Evolutionary conservation across 2,329 filamentous ascomycete species (phyloP).

Genomic region (Colletotrichum lindemuthianum): DNA sequence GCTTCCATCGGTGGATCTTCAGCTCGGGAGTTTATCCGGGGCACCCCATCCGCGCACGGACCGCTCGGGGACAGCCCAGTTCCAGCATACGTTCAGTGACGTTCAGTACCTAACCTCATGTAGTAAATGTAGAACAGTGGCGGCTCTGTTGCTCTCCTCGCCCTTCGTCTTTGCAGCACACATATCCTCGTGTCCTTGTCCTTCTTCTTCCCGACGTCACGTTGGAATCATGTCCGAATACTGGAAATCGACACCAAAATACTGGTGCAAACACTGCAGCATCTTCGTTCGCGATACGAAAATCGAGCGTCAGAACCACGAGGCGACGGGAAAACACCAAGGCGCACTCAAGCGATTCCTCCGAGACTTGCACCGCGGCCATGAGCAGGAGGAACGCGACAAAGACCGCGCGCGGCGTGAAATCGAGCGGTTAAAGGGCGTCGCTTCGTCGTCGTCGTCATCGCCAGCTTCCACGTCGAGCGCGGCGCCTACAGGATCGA

Average conservation of each 20-base stretch:
- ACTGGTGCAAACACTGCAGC: conserved; percentile 98
- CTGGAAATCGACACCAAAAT: conserved; percentile 97
- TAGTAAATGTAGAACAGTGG: too few relatives aligned
- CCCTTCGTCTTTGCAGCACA: too few relatives aligned
- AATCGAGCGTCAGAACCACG: conserved; percentile 89
- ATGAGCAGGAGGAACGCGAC: conserved; percentile 83
- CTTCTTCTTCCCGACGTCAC: too few relatives aligned
- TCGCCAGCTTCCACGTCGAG: conserved; percentile 44
- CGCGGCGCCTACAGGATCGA: conserved; percentile 30
- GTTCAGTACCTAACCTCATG: too few relatives aligned
- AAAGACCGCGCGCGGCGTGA: conserved; percentile 86
- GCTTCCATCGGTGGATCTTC: too few relatives aligned
- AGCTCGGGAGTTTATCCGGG: too few relatives aligned
- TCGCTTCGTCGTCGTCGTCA: conserved; percentile 63
- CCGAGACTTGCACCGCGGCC: conserved; percentile 84
- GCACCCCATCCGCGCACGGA: too few relatives aligned
- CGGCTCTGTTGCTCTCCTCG: too few relatives aligned
- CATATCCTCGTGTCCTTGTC: too few relatives aligned
- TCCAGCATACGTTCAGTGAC: too few relatives aligned
- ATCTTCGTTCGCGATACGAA: conserved; percentile 91
- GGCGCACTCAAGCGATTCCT: conserved; percentile 88
- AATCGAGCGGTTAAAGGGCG: conserved; percentile 83
- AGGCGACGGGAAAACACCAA: conserved; percentile 87
- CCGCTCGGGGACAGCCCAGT: too few relatives aligned
- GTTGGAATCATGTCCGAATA: conserved; percentile 83